These are phyloP conservation scores for Colletotrichum truncatum DNA, from an alignment of 2,329 filamentous ascomycete species.

Conservation along the genomic window DNA sequence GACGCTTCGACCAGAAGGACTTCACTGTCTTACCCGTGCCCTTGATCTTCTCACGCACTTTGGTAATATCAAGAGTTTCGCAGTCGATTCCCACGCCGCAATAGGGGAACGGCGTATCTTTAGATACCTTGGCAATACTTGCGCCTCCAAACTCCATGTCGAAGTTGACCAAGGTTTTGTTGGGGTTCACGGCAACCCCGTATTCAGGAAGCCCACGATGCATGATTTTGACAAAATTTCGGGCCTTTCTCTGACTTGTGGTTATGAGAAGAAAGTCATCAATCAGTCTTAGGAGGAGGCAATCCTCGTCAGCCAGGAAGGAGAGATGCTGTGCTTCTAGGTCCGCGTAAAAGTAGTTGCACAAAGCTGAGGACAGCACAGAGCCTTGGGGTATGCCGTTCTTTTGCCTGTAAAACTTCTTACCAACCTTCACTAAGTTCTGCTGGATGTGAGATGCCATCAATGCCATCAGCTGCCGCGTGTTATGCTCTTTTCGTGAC, in stretches of 20 bases:
- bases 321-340: constrained; percentile 75
- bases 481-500: constrained; percentile 64
- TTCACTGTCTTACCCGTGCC: constrained; percentile 57
- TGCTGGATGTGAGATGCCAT: constrained; percentile 81
- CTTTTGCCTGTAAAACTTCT: constrained; percentile 88
- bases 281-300: constrained; percentile 81
- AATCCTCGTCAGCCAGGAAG: constrained; percentile 70
- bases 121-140: constrained; percentile 57
- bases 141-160: constrained; percentile 65
- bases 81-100: constrained; percentile 85
- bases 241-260: constrained; percentile 71
- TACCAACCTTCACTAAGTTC: constrained; percentile 89
- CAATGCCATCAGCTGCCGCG: constrained; percentile 71
- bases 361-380: constrained; percentile 84
- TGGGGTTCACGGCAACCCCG: constrained; percentile 78
- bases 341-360: constrained; percentile 95
- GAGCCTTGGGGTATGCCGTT: constrained; percentile 94
- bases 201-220: constrained; percentile 80
- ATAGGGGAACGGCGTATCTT: constrained; percentile 76
- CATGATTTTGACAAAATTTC: constrained; percentile 81
- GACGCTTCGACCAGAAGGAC: not conserved
- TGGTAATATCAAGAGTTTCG: constrained; percentile 76
- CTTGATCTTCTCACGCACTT: constrained; percentile 67
- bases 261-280: constrained; percentile 96
- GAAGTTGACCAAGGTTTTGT: constrained; percentile 90